Base-by-base conservation (phyloP, 768 basidiomycete species). In the Pisolithus albus region DNA sequence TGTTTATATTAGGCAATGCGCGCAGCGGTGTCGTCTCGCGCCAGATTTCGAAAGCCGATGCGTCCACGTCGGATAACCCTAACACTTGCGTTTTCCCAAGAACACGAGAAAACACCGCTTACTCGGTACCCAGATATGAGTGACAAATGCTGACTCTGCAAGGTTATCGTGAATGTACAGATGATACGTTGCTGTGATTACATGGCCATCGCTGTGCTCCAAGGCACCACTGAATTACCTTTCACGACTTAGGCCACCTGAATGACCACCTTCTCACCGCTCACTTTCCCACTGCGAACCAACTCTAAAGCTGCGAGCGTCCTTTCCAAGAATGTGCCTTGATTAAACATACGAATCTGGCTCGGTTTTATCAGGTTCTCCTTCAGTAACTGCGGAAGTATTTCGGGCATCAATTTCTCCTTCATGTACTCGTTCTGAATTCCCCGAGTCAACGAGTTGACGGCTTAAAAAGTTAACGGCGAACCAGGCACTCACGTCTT, bases 221-320 rank as follows among this genome's bases (percentile, higher is more conserved):
- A 46, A 28, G 28, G 28, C 15, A 34, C 45, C 10, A 32, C 11
- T 34, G 5, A 34, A 34, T 46, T 43, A 41, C 18, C 36, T 28
- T 28, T 10, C 34, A 26, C 23, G 26, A 45, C 37, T 50, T 46
- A 42, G 43, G 23, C 52, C 11, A 75, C 59, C 53, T 73, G 72
- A 0, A 79, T 67, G 2, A 79, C 61, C 1, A 77, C 67, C 51
- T 79, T 81, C 62, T 78, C 75, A 21, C 77, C 77, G 37, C 73
- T 77, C 41, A 78, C 61, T 60, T 74, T 70, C 54, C 77, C 77
- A 32, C 72, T 68, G 46, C 76, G 70, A 40, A 80, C 52, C 37
- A 80, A 55, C 46, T 76, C 71, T 39, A 79, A 56, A 0, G 74
- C 79, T n/a, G 52, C 57, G 15, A 61, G 65, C 1, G 73, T 71